Percentiles rank a stretch among this genome's conserved stretches.
Evolutionary conservation across 495 filamentous ascomycete species (phyloP).

Genomic region (Hyaloscypha hepaticicola): DNA sequence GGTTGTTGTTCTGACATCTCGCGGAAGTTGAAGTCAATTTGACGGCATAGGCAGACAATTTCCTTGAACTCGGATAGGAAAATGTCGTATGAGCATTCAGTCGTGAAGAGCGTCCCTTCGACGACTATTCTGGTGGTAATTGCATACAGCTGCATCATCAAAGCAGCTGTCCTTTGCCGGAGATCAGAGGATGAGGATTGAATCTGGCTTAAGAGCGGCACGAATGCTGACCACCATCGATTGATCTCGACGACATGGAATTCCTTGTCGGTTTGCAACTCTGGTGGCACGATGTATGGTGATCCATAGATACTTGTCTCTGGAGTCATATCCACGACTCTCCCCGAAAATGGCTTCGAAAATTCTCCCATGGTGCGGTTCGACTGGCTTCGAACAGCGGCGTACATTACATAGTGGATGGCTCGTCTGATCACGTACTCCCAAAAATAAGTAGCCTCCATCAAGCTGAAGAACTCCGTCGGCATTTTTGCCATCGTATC

Average conservation of each 20-base stretch:
- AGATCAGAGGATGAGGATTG: neutral
- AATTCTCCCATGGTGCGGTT: neutral
- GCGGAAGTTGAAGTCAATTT: conserved; percentile 1
- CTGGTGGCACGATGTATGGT: neutral
- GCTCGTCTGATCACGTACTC: conserved; percentile 2
- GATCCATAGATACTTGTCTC: conserved; percentile 4
- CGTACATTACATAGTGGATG: neutral
- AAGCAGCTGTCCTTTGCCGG: neutral
- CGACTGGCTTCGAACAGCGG: neutral
- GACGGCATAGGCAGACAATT: neutral
- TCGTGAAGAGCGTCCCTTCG: conserved; percentile 3
- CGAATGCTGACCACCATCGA: neutral
- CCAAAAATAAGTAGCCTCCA: conserved; percentile 4
- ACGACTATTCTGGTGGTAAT: conserved; percentile 1
- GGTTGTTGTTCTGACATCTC: neutral
- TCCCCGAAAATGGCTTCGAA: neutral
- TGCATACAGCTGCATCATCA: conserved; percentile 6
- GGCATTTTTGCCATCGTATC: conserved; percentile 3
- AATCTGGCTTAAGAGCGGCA: neutral
- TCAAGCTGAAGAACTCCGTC: neutral
- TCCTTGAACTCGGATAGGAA: conserved; percentile 1
- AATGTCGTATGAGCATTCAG: neutral
- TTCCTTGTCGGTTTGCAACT: neutral
- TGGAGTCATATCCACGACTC: conserved; percentile 1
- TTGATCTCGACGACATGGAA: neutral